Evolutionary conservation across 169 alveolate genomes (phyloP).

Genomic region (Plasmodium knowlesi): DNA sequence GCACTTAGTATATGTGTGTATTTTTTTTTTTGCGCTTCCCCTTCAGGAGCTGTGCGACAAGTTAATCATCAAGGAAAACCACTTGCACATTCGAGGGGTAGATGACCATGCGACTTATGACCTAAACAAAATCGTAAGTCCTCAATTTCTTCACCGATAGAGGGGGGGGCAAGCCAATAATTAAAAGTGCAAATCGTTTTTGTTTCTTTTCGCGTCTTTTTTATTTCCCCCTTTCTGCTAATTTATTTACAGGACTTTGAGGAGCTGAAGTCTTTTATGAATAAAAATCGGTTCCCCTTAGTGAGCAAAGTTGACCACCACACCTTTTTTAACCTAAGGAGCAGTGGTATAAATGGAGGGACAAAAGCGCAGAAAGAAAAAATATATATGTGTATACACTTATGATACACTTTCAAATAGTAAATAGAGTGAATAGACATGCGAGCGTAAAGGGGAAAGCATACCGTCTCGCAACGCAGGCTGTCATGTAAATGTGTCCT

Average conservation of each 20-base stretch:
- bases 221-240: constrained; percentile 5
- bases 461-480: background rate
- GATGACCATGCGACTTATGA: constrained; percentile 12
- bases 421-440: background rate
- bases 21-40: background rate
- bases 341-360: constrained; percentile 34
- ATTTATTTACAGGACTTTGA: constrained; percentile 18
- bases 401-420: background rate
- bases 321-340: constrained; percentile 39
- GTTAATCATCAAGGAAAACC: constrained; percentile 2
- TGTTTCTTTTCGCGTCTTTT: background rate
- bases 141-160: background rate
- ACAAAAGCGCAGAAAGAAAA: background rate
- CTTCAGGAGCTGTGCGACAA: constrained; percentile 29
- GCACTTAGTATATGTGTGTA: background rate
- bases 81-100: constrained; percentile 12
- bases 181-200: background rate
- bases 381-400: background rate
- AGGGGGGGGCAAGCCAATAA: background rate
- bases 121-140: constrained; percentile 14
- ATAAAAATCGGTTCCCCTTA: constrained; percentile 66
- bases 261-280: constrained; percentile 21
- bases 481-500: background rate
- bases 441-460: background rate
- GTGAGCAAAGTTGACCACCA: constrained; percentile 51